These are phyloP conservation scores for Pythium aristosporum DNA, from an alignment of 352 stramenopile species.

Conservation along the genomic window DNA sequence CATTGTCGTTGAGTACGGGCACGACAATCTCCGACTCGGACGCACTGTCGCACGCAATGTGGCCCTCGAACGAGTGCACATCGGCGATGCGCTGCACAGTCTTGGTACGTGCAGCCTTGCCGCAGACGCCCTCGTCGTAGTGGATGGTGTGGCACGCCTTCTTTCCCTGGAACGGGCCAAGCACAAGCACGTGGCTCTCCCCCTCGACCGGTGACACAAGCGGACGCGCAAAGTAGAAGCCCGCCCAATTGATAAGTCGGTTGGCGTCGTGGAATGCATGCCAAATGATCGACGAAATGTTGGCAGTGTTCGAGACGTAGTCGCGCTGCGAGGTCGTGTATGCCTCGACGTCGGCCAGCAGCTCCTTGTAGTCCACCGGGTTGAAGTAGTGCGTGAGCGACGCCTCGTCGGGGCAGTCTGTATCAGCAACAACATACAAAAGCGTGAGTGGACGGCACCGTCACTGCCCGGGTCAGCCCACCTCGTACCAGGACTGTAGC, in stretches of 20 bases:
- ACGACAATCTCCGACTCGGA: slow-evolving; percentile 84
- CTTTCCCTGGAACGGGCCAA: slow-evolving; percentile 82
- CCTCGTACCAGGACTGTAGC: slow-evolving; percentile 53
- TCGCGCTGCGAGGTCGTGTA: slow-evolving; percentile 71
- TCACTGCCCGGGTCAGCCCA: neutral
- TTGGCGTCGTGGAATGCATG: slow-evolving; percentile 63
- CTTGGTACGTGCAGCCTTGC: slow-evolving; percentile 61
- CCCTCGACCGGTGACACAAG: slow-evolving; percentile 54
- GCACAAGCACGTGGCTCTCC: slow-evolving; percentile 61
- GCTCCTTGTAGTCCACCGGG: slow-evolving; percentile 62
- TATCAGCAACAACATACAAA: neutral
- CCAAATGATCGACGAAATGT: slow-evolving; percentile 82
- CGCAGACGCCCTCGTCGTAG: slow-evolving; percentile 72
- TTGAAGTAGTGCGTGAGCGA: slow-evolving; percentile 59
- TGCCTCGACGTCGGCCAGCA: slow-evolving; percentile 56
- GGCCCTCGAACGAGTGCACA: slow-evolving; percentile 72
- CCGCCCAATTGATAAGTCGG: slow-evolving; percentile 77
- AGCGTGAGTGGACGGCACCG: neutral
- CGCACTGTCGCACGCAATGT: slow-evolving; percentile 82
- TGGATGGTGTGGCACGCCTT: slow-evolving; percentile 80
- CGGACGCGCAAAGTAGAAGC: slow-evolving; percentile 79
- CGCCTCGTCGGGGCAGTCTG: slow-evolving; percentile 47
- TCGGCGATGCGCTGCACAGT: slow-evolving; percentile 69
- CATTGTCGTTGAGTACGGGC: slow-evolving; percentile 58
- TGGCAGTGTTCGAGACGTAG: slow-evolving; percentile 78